Evolutionary conservation across 345 rosid genomes (phyloP), one percentile per base, ranked within the genome.

Genomic region (Durio zibethinus): DNA sequence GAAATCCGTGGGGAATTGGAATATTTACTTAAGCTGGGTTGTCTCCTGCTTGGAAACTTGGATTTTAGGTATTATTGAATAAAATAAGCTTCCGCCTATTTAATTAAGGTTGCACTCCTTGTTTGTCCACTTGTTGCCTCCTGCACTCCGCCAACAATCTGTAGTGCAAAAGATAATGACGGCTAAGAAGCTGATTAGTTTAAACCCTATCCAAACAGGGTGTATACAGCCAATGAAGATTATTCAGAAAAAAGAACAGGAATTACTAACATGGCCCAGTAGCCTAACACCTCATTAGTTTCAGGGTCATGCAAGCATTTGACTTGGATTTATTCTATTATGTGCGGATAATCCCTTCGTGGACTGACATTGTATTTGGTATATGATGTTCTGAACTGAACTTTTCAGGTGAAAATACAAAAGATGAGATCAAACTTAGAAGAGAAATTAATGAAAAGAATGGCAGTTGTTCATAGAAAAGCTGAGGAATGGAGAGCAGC

Each of bases 351-450:
- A 50, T 33, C 45, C 20, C 45, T 20, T 54, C 20, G 29, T 50
- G 29, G 10, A 33, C 45, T 33, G 42, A 33, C 61, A 52, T 15
- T 29, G n/a, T 61, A 0, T 61, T 6, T 5, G 10, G 65, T 61
- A 36, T 80, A 11, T 20, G 52, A 2, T 38, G 70, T 36, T 64
- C 23, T 64, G 27, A 64, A 31, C 31, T 62, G 71, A 75, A 59
- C 36, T 61, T 78, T 64, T 21, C 78, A 95, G 99, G 91, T 93
- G 83, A 95, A 92, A 86, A 93, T 93, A 74, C 94, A 92, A 36
- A 93, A 84, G 85, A 92, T 93, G 99, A 93, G 94, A 82, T 89
- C 99, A 35, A 89, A 86, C 76, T 71, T 90, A 4, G 99, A 95
- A 74, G 96, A 93, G 80, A 91, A 95, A 83, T 42, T 93, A 79